Evolutionary conservation across 495 filamentous ascomycete species (phyloP).

Genomic region (Neurospora africana): DNA sequence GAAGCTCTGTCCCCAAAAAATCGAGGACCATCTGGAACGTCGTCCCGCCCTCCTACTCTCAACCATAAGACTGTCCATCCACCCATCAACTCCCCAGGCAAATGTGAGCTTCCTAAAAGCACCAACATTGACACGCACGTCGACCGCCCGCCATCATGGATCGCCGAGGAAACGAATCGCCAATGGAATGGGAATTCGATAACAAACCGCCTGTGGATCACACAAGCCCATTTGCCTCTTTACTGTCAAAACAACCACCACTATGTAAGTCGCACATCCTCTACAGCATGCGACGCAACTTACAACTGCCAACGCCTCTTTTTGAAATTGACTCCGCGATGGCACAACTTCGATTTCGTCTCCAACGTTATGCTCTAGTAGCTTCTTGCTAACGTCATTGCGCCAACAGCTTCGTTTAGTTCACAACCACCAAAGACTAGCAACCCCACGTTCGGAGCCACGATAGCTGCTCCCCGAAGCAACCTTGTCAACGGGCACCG

Average conservation of each 20-base stretch:
- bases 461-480: not conserved
- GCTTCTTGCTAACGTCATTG: not conserved
- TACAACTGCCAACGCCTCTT: not conserved
- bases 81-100: not conserved
- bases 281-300: not conserved
- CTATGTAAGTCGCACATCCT: constrained; percentile 12
- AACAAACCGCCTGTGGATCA: constrained; percentile 32
- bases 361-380: not conserved
- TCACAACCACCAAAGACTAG: not conserved
- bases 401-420: not conserved
- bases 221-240: constrained; percentile 36
- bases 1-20: not conserved
- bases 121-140: not conserved
- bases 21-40: not conserved
- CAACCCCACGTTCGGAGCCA: not conserved
- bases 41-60: not conserved
- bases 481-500: not conserved
- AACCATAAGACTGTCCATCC: not conserved
- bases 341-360: not conserved
- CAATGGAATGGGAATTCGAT: constrained; percentile 44
- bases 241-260: constrained; percentile 10
- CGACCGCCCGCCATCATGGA: constrained; percentile 22
- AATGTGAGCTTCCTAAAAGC: not conserved
- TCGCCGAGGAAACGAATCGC: constrained; percentile 32
- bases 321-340: not conserved